Evolutionary conservation across 441 rosid species (phyloP).

Genomic region (Eugenia klotzschiana): DNA sequence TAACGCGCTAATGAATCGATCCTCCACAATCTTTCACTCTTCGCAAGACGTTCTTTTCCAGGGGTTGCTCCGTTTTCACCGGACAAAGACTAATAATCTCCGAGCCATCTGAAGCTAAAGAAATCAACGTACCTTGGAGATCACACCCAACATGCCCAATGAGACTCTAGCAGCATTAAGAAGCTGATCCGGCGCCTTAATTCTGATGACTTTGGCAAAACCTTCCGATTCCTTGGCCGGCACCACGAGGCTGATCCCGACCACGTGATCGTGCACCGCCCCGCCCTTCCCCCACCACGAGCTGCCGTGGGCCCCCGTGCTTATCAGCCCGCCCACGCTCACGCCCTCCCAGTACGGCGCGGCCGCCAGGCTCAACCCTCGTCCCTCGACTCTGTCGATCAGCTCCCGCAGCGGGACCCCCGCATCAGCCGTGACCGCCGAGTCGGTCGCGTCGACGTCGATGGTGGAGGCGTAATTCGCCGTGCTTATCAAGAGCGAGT

Average conservation of each 20-base stretch:
- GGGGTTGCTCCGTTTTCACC: not conserved
- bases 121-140: constrained; percentile 52
- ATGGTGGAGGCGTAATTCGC: constrained; percentile 24
- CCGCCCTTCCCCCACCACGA: constrained; percentile 90
- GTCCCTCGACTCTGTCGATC: constrained; percentile 49
- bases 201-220: constrained; percentile 38
- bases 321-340: constrained; percentile 62
- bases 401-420: constrained; percentile 49
- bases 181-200: constrained; percentile 36
- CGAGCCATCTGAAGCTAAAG: not conserved
- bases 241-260: constrained; percentile 47
- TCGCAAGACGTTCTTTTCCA: not conserved
- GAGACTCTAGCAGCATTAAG: constrained; percentile 66
- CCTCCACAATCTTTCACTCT: not conserved
- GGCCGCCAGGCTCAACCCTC: constrained; percentile 49
- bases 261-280: constrained; percentile 73
- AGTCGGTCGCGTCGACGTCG: constrained; percentile 24
- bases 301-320: constrained; percentile 84
- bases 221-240: constrained; percentile 43
- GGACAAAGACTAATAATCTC: not conserved
- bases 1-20: not conserved
- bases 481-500: constrained; percentile 54
- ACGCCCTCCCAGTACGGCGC: constrained; percentile 92
- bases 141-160: constrained; percentile 56
- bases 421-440: constrained; percentile 49